Conservation (phyloP, 768 basidiomycete species). For the Mycena belliarum region DNA sequence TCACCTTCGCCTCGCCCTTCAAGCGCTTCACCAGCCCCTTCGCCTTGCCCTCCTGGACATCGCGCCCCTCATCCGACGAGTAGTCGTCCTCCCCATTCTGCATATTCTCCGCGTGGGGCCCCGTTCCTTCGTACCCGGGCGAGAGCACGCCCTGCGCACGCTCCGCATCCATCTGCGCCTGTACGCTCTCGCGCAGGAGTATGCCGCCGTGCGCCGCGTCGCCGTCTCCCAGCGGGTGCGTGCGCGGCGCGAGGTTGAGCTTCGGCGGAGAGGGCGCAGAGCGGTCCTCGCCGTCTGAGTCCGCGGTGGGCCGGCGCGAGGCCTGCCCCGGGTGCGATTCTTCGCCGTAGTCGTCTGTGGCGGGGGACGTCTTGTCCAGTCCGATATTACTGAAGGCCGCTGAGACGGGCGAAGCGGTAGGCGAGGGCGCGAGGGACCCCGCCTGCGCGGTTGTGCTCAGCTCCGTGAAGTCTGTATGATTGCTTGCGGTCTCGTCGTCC, state of each 20-base stretch:
- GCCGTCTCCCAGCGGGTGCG: slow-evolving; percentile 6
- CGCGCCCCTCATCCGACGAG: slow-evolving; percentile 1
- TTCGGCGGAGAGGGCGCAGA: neutral
- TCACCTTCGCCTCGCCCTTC: slow-evolving; percentile 5
- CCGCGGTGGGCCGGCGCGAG: neutral
- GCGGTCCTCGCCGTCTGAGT: neutral
- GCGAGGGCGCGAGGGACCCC: slow-evolving; percentile 1
- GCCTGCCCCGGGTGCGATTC: neutral
- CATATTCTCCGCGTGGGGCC: too few relatives aligned
- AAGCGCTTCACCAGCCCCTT: neutral
- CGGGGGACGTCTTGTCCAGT: neutral
- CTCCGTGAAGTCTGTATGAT: slow-evolving; percentile 5
- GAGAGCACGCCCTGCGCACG: neutral
- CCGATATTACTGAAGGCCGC: neutral
- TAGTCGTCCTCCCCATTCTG: neutral
- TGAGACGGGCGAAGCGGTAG: neutral
- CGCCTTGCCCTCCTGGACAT: neutral
- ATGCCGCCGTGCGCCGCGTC: neutral
- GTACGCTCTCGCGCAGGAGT: neutral
- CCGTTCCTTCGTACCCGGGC: neutral
- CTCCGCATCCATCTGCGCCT: slow-evolving; percentile 13
- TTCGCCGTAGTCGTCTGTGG: neutral
- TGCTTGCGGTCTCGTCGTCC: slow-evolving; percentile 14
- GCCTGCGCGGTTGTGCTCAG: slow-evolving; percentile 5
- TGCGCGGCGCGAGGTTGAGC: slow-evolving; percentile 8